Evolutionary conservation across 2,329 filamentous ascomycete species (phyloP).

Genomic region (Coccinonectria pachysandricola): DNA sequence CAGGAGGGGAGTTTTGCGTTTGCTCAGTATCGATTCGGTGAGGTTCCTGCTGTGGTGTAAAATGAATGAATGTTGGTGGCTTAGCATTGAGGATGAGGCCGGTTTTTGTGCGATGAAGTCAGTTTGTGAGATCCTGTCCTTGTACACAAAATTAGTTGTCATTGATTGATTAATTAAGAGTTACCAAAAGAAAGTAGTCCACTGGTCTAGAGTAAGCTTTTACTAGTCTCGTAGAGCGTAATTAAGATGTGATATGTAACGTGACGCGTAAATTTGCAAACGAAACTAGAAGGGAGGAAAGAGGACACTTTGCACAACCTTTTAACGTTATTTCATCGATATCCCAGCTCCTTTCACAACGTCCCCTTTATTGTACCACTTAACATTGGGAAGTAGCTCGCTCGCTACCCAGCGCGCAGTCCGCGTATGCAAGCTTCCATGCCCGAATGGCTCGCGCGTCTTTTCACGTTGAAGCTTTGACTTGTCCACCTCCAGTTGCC

Average conservation of each 20-base stretch:
- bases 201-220: no score
- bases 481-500: constrained; percentile 17
- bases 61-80: constrained; percentile 2
- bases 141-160: no score
- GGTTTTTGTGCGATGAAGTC: constrained; percentile 3
- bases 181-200: no score
- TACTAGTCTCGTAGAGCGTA: no score
- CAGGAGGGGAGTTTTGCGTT: constrained; percentile 35
- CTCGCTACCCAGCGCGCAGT: constrained; percentile 52
- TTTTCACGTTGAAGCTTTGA: constrained; percentile 32
- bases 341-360: constrained; percentile 37
- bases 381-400: constrained; percentile 36
- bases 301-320: no score
- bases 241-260: no score
- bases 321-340: no score
- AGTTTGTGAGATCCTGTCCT: not conserved
- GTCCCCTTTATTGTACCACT: constrained; percentile 41
- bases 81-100: constrained; percentile 2
- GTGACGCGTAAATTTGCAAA: no score
- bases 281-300: no score
- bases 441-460: constrained; percentile 40
- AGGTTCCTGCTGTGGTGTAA: no score
- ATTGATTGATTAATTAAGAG: no score
- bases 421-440: constrained; percentile 44
- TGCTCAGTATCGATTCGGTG: constrained; percentile 37